Evolutionary conservation across 306 rosid species (phyloP).

Genomic region (Parietaria judaica): DNA sequence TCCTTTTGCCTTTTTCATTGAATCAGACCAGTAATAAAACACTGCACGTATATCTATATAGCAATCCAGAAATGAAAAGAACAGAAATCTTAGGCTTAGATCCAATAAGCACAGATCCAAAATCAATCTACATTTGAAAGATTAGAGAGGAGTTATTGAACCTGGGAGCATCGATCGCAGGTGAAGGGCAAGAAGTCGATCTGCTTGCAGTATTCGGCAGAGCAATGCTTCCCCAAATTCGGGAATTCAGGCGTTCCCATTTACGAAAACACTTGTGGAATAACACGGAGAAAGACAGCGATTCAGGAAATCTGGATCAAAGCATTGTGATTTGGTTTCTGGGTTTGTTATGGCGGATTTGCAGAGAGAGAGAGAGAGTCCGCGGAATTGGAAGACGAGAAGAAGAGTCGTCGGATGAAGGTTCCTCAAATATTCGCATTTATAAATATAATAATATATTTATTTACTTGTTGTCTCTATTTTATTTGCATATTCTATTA

Average conservation of each 20-base stretch:
- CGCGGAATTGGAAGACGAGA: conserved; percentile 13
- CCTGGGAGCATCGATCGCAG: conserved; percentile 79
- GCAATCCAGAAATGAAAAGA: background rate
- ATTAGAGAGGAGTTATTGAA: conserved; percentile 11
- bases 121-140: background rate
- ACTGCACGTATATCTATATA: background rate
- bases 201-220: conserved; percentile 53
- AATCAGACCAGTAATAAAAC: no score
- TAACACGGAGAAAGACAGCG: background rate
- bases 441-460: no score
- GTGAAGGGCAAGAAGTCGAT: conserved; percentile 92
- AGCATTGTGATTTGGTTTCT: background rate
- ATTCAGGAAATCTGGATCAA: background rate
- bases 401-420: conserved; percentile 15
- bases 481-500: background rate
- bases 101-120: no score
- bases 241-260: conserved; percentile 99
- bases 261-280: background rate
- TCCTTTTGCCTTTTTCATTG: no score
- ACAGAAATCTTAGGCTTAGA: no score
- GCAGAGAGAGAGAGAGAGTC: background rate
- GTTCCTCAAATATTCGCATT: no score
- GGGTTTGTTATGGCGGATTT: background rate
- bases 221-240: conserved; percentile 81
- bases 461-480: no score